Conservation (phyloP, 176 grass and related monocot species). For the Cenchrus americanus region DNA sequence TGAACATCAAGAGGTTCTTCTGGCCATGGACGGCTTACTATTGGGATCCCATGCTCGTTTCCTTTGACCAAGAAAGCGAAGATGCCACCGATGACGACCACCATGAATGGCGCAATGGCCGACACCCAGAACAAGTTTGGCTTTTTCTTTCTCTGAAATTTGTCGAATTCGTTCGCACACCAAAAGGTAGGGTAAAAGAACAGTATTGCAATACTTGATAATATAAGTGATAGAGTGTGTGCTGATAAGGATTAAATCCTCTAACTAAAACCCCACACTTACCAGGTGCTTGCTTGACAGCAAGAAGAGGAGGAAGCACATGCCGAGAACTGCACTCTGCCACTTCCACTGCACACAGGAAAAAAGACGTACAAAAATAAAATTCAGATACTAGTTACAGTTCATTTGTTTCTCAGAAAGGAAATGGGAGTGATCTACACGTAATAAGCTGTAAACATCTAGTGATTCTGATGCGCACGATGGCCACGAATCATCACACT, state of each 20-base stretch:
- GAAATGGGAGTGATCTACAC: background rate
- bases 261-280: slow-evolving; percentile 44
- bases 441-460: background rate
- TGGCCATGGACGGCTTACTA: slow-evolving; percentile 49
- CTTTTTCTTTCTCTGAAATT: slow-evolving; percentile 64
- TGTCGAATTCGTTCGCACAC: background rate
- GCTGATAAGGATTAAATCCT: background rate
- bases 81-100: slow-evolving; percentile 75
- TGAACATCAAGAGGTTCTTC: background rate
- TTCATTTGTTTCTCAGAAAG: background rate
- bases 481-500: background rate
- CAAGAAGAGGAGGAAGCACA: slow-evolving; percentile 77
- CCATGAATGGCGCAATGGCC: slow-evolving; percentile 77
- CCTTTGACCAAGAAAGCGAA: slow-evolving; percentile 83
- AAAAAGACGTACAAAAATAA: background rate
- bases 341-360: slow-evolving; percentile 77
- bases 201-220: background rate
- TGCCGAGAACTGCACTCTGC: slow-evolving; percentile 80
- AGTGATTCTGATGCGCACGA: background rate
- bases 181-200: background rate
- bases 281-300: slow-evolving; percentile 68
- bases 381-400: slow-evolving; percentile 12
- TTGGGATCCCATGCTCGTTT: slow-evolving; percentile 85
- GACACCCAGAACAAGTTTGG: slow-evolving; percentile 90
- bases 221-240: background rate